phyloP scores from a whole-genome alignment of 116 monocot genomes.

The Papilionanthe hybrid region DNA sequence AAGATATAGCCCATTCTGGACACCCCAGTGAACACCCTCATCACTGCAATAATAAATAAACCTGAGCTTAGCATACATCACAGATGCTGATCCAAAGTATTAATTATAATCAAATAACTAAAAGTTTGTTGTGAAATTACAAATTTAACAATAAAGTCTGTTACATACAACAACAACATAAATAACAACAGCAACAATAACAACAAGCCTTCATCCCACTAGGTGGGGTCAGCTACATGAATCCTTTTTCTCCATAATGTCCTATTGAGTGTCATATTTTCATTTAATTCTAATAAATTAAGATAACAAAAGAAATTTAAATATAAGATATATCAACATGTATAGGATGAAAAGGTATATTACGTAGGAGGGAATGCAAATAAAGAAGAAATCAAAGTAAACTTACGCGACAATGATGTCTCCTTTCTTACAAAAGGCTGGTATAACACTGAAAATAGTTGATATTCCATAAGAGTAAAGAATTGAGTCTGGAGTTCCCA shows the following conservation, averaged over 20 bases:
- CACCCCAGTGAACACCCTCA: slow-evolving; percentile 93
- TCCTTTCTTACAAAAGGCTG: slow-evolving; percentile 98
- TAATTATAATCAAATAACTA: neutral
- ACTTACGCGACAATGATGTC: slow-evolving; percentile 98
- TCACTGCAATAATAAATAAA: slow-evolving; percentile 43
- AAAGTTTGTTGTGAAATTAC: neutral
- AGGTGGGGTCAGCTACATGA: no score
- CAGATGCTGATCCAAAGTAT: neutral
- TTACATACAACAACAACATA: no score
- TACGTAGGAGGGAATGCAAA: neutral
- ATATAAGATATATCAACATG: neutral
- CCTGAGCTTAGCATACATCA: neutral
- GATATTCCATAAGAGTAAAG: slow-evolving; percentile 98
- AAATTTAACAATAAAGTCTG: neutral
- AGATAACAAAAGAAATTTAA: no score
- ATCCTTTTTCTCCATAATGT: no score
- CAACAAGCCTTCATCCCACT: no score
- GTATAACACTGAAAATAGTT: slow-evolving; percentile 98
- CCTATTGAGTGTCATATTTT: no score
- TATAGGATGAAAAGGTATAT: neutral
- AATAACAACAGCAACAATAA: no score
- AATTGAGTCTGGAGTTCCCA: slow-evolving; percentile 92
- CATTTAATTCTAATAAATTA: no score
- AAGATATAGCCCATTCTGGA: slow-evolving; percentile 91
- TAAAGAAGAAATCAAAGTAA: neutral